phyloP scores from a whole-genome alignment of 345 rosid genomes.

The Mangifera indica region DNA sequence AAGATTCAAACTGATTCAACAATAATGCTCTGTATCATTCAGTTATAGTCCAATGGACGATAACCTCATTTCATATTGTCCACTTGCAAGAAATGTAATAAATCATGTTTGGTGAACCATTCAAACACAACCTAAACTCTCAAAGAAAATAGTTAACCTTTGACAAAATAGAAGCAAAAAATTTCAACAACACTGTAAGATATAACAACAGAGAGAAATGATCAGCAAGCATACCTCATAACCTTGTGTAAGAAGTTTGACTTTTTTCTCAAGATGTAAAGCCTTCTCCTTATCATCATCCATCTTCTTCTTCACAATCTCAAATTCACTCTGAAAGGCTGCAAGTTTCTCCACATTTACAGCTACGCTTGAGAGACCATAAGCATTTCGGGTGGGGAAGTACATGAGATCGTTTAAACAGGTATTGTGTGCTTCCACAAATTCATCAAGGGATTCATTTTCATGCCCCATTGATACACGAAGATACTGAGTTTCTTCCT shows the following conservation, averaged over 20 bases:
- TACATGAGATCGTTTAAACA: slow-evolving; percentile 94
- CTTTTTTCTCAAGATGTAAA: slow-evolving; percentile 71
- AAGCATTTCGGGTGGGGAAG: slow-evolving; percentile 88
- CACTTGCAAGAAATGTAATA: not conserved
- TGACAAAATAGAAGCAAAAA: not conserved
- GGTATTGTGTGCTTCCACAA: slow-evolving; percentile 82
- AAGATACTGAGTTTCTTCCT: slow-evolving; percentile 69
- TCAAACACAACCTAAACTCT: not conserved
- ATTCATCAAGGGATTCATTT: slow-evolving; percentile 77
- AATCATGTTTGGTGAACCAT: not conserved
- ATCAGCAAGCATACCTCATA: slow-evolving; percentile 68
- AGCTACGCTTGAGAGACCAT: slow-evolving; percentile 93
- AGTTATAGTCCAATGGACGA: no score
- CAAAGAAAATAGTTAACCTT: not conserved
- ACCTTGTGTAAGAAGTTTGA: slow-evolving; percentile 81
- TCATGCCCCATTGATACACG: slow-evolving; percentile 90
- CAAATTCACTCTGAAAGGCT: slow-evolving; percentile 79
- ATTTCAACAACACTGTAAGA: not conserved
- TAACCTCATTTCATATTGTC: not conserved
- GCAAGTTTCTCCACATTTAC: slow-evolving; percentile 83
- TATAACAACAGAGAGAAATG: not conserved
- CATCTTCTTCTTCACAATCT: slow-evolving; percentile 61
- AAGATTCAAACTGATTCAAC: no score
- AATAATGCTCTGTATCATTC: no score
- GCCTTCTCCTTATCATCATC: slow-evolving; percentile 90